phyloP scores from a whole-genome alignment of 2,329 filamentous ascomycete genomes.

The Mycosphaerella sp. region DNA sequence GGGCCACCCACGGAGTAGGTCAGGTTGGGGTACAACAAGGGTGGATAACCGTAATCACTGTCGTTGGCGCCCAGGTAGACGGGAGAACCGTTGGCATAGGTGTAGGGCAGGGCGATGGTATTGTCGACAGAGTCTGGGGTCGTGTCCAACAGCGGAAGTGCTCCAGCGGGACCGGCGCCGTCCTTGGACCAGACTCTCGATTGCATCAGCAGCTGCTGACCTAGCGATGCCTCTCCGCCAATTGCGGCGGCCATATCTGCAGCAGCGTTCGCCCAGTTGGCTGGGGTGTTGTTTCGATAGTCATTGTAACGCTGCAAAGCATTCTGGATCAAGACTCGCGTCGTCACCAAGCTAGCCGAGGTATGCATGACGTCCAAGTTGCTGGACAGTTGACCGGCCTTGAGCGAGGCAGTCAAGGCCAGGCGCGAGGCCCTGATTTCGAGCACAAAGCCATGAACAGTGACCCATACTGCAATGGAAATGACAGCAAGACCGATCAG shows the following conservation, averaged over 20 bases:
- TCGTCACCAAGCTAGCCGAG: constrained; percentile 64
- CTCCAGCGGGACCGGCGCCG: constrained; percentile 47
- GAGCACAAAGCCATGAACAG: constrained; percentile 56
- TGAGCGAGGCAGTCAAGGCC: constrained; percentile 74
- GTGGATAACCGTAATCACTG: constrained; percentile 58
- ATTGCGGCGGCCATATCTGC: constrained; percentile 68
- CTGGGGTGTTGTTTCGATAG: constrained; percentile 47
- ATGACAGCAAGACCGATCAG: constrained; percentile 70
- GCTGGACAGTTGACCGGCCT: constrained; percentile 72
- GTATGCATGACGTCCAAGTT: constrained; percentile 74
- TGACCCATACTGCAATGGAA: constrained; percentile 64
- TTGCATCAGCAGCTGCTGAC: constrained; percentile 57
- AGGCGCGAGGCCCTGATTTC: constrained; percentile 53
- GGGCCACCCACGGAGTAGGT: constrained; percentile 46
- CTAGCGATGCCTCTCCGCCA: constrained; percentile 41
- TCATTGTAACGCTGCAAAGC: constrained; percentile 48
- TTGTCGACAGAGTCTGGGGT: constrained; percentile 48
- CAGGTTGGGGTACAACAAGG: constrained; percentile 69
- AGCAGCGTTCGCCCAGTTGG: constrained; percentile 56
- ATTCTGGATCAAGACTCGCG: constrained; percentile 50
- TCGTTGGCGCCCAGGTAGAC: constrained; percentile 55
- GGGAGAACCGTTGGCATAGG: constrained; percentile 49
- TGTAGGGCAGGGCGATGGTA: constrained; percentile 56
- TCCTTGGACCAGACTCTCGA: constrained; percentile 67
- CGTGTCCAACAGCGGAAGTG: constrained; percentile 56